Conservation (phyloP, 371 early-diverging fungal species). For the Mortierella sp. region DNA sequence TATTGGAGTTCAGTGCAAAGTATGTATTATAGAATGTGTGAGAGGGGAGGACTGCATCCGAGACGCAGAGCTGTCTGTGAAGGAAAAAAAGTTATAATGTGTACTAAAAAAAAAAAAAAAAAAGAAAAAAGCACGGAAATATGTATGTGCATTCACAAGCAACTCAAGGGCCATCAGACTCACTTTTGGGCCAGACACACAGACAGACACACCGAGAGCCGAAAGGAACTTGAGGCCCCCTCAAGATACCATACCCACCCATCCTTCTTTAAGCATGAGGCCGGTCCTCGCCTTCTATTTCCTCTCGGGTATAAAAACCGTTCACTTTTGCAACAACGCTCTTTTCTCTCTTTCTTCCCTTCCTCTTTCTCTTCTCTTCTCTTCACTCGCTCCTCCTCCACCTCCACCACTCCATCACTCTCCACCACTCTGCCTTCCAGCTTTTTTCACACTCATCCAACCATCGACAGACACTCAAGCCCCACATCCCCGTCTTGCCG, state of each 20-base stretch:
- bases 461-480: neutral
- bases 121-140: neutral
- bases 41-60: neutral
- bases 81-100: neutral
- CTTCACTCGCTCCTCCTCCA: conserved; percentile 9
- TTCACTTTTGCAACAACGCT: conserved; percentile 12
- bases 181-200: too few species aligned
- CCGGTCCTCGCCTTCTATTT: too few species aligned
- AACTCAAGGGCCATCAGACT: too few species aligned
- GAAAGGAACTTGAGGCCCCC: too few species aligned
- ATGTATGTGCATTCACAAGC: too few species aligned
- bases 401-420: conserved; percentile 9
- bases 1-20: too few species aligned
- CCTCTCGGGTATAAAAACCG: conserved; percentile 42
- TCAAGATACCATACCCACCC: too few species aligned
- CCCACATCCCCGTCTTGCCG: neutral
- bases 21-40: too few species aligned
- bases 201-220: too few species aligned
- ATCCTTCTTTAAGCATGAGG: too few species aligned
- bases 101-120: neutral
- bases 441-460: neutral
- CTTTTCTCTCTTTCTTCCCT: conserved; percentile 15
- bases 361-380: conserved; percentile 7
- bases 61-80: neutral
- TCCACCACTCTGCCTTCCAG: conserved; percentile 10